Evolutionary conservation across 768 basidiomycete species (phyloP), one percentile per base, ranked within the genome.

Genomic region (Russula foetens): DNA sequence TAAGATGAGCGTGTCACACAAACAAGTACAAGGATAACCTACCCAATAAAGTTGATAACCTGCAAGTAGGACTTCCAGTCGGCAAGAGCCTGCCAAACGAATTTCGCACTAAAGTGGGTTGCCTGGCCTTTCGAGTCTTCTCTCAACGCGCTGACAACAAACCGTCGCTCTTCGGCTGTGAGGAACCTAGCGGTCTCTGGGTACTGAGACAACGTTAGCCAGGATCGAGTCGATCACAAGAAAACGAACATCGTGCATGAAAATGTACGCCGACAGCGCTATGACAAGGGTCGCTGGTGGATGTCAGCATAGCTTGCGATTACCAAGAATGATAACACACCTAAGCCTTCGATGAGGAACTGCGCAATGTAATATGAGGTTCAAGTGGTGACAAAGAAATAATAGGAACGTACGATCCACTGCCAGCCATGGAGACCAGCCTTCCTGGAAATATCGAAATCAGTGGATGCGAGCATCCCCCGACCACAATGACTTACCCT

Each of bases 291-390:
- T 66, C 17, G n/a, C 62, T 59, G 52, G 11, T 24, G 23, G n/a
- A 44, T 2, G 19, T 58, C 39, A 48, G 26, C 45, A 52, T 39
- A 38, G 38, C 17, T 33, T 3, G 44, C 24, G 14, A 29, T 7
- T n/a, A 43, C 48, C 44, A 45, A 7, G 23, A 21, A 15, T 46
- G 1, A 4, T 14, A 23, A 38, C 44, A 11, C 54, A 73, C 73
- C 11, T 39, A 81, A 60, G 8, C 79, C 80, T 66, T 80, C 77
- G 4, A 81, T 63, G 46, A 77, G 75, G 67, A 79, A 79, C 77
- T 79, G 29, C 11, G 35, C 8, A 33, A 19, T 44, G 44, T 24
- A 9, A 31, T 1, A 11, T 59, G 17, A 58, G 24, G 12, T 33
- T 14, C 31, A 21, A 8, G 41, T 43, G 2, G 1, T 15, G 23